Percentiles rank a stretch among this genome's conserved stretches.
Conservation (phyloP, 2,329 filamentous ascomycete species). For the Pseudocercospora pini-densiflorae region DNA sequence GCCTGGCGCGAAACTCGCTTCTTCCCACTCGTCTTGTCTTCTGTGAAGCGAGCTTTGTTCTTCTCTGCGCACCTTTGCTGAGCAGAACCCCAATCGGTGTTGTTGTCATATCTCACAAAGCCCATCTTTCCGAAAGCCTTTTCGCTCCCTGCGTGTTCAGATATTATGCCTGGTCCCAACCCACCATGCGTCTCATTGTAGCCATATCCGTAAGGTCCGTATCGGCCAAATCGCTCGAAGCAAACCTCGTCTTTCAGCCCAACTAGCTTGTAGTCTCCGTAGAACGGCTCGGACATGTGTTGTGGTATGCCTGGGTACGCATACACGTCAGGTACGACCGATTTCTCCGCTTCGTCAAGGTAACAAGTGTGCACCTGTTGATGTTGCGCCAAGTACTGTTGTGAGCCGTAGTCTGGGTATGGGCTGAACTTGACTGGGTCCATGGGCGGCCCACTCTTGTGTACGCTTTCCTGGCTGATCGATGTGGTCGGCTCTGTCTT, state of each 20-base stretch:
- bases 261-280: conserved; percentile 54
- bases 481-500: conserved; percentile 39
- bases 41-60: conserved; percentile 53
- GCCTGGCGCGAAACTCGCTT: conserved; percentile 68
- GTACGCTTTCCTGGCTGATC: conserved; percentile 34
- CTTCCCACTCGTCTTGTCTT: conserved; percentile 35
- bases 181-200: conserved; percentile 52
- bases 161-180: conserved; percentile 49
- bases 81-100: conserved; percentile 54
- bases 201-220: conserved; percentile 57
- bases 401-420: conserved; percentile 49
- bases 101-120: conserved; percentile 50
- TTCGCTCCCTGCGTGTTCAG: conserved; percentile 50
- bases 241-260: conserved; percentile 54
- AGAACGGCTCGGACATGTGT: conserved; percentile 53
- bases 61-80: conserved; percentile 55
- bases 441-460: conserved; percentile 38
- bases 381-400: conserved; percentile 53
- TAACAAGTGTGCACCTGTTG: conserved; percentile 65
- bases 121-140: conserved; percentile 53
- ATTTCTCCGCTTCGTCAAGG: conserved; percentile 62
- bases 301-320: conserved; percentile 63
- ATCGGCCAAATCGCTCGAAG: conserved; percentile 56
- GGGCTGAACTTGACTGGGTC: conserved; percentile 50
- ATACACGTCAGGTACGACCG: conserved; percentile 65